Percentiles rank a stretch among this genome's conserved stretches.
phyloP scores from a whole-genome alignment of 257 asterid species.

The Solanum boliviense region DNA sequence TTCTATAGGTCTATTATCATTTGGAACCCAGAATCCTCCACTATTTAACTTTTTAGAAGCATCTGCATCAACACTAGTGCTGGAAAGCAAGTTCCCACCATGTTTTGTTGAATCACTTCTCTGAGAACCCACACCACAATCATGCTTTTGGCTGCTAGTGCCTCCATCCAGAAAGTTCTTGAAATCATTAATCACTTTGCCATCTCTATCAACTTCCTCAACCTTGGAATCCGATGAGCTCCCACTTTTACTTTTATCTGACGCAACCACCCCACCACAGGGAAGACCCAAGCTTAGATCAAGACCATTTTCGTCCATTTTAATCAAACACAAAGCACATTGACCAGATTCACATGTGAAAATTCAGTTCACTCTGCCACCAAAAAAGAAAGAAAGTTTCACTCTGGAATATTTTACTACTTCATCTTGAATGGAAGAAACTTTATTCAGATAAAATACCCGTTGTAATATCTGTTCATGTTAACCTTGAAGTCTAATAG shows the following conservation, averaged over 20 bases:
- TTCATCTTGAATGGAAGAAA: neutral
- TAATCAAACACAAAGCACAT: conserved; percentile 1
- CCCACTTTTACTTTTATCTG: conserved; percentile 42
- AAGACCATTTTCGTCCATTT: conserved; percentile 79
- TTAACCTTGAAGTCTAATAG: neutral
- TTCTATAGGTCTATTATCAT: conserved; percentile 40
- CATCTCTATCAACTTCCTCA: conserved; percentile 69
- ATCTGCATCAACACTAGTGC: conserved; percentile 35
- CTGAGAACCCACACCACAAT: conserved; percentile 19
- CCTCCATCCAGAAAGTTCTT: conserved; percentile 90
- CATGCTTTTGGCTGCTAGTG: conserved; percentile 30
- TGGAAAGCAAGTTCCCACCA: conserved; percentile 44
- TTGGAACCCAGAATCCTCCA: conserved; percentile 55
- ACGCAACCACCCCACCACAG: conserved; percentile 53
- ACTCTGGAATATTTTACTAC: neutral
- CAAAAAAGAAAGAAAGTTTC: neutral
- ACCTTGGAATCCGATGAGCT: conserved; percentile 53
- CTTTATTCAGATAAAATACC: neutral
- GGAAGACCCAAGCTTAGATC: conserved; percentile 77
- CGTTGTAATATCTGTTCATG: neutral
- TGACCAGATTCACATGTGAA: neutral
- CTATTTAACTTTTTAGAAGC: conserved; percentile 47
- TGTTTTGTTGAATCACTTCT: conserved; percentile 27
- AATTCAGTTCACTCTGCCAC: neutral
- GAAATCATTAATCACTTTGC: conserved; percentile 75